A percentile compares a stretch with the other conserved stretches of the same genome.
Evolutionary conservation across 2,329 filamentous ascomycete genomes (phyloP).

Genomic region (Fusarium sp.): DNA sequence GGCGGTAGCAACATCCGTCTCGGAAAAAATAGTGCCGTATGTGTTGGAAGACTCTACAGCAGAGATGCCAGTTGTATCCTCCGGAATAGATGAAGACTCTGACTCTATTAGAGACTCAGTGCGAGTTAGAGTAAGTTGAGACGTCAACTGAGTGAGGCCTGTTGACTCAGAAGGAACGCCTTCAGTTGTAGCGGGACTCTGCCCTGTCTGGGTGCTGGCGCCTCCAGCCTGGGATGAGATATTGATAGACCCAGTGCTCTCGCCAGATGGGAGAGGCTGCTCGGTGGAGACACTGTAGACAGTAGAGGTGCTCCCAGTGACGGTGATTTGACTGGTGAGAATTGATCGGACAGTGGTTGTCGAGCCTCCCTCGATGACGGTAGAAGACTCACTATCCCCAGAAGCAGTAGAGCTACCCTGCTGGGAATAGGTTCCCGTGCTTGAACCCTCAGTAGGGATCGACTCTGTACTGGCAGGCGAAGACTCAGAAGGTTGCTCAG

Average conservation of each 20-base stretch:
- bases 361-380: neutral
- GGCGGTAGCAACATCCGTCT: neutral
- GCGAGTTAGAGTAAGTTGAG: slow-evolving; percentile 16
- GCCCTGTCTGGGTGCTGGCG: slow-evolving; percentile 17
- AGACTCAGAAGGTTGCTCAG: slow-evolving; percentile 6
- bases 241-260: neutral
- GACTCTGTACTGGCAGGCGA: neutral
- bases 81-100: slow-evolving; percentile 2
- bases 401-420: slow-evolving; percentile 13
- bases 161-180: neutral
- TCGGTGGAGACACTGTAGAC: slow-evolving; percentile 5
- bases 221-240: neutral
- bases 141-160: slow-evolving; percentile 2
- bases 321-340: slow-evolving; percentile 27
- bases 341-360: slow-evolving; percentile 22
- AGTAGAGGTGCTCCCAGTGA: slow-evolving; percentile 19
- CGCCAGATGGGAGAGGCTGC: neutral
- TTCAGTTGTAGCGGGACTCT: slow-evolving; percentile 7
- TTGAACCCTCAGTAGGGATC: neutral
- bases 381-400: neutral
- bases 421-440: slow-evolving; percentile 11
- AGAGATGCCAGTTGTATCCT: slow-evolving; percentile 2
- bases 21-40: neutral
- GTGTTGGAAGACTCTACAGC: slow-evolving; percentile 10
- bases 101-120: slow-evolving; percentile 8